phyloP scores from a whole-genome alignment of 1,284 basidiomycete genomes.

The Moesziomyces sp. region DNA sequence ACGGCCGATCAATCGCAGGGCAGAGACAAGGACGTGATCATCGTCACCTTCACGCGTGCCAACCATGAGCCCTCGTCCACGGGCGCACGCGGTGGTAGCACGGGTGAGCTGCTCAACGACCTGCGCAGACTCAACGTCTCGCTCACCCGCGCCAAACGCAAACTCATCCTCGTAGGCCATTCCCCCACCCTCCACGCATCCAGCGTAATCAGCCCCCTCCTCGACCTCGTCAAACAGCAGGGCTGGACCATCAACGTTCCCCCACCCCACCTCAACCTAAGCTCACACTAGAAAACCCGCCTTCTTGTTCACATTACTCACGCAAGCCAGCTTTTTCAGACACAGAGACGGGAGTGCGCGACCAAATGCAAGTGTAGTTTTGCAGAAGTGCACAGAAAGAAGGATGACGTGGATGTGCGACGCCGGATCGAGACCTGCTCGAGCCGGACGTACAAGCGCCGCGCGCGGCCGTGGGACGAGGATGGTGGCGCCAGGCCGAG shows the following conservation, averaged over 20 bases:
- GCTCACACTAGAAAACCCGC: too few relatives aligned
- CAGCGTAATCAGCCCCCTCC: slow-evolving; percentile 6
- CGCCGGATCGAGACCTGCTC: too few relatives aligned
- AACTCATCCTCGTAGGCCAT: slow-evolving; percentile 58
- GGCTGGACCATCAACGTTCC: neutral
- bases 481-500: too few relatives aligned
- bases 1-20: slow-evolving; percentile 97
- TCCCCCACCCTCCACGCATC: slow-evolving; percentile 33
- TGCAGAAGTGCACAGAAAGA: too few relatives aligned
- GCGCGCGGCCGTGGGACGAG: too few relatives aligned
- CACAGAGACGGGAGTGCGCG: too few relatives aligned
- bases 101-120: slow-evolving; percentile 60
- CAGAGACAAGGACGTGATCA: slow-evolving; percentile 74
- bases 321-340: too few relatives aligned
- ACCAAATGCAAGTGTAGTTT: too few relatives aligned
- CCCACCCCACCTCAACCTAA: too few relatives aligned
- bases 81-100: slow-evolving; percentile 4
- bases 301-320: too few relatives aligned
- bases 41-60: slow-evolving; percentile 60
- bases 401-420: too few relatives aligned
- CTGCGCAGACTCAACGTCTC: slow-evolving; percentile 58
- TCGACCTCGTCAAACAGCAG: neutral
- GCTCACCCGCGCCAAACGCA: slow-evolving; percentile 72
- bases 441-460: too few relatives aligned
- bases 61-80: slow-evolving; percentile 10